Percentiles rank a stretch among this genome's conserved stretches.
phyloP scores from a whole-genome alignment of 805 yeast species.

The Hanseniaspora lindneri region DNA sequence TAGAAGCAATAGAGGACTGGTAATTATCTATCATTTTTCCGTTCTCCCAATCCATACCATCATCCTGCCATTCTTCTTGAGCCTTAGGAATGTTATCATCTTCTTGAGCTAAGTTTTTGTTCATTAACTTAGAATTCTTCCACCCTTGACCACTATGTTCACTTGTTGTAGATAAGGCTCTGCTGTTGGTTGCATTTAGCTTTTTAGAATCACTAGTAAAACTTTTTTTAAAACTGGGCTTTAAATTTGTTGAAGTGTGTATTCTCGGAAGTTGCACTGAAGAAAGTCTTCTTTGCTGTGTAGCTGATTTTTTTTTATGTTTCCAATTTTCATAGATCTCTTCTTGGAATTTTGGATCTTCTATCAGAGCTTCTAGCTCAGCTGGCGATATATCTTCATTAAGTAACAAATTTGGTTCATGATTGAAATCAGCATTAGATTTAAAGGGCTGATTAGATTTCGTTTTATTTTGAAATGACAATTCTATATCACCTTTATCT shows the following conservation, averaged over 20 bases:
- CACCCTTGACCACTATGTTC: too few relatives aligned
- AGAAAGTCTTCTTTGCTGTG: not conserved
- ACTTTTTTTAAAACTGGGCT: not conserved
- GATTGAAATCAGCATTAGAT: not conserved
- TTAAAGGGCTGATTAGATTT: too few relatives aligned
- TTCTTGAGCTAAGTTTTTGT: too few relatives aligned
- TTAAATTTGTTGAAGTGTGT: not conserved
- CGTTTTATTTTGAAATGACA: not conserved
- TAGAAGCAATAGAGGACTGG: not conserved
- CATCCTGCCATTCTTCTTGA: conserved; percentile 1
- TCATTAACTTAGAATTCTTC: too few relatives aligned
- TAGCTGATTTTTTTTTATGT: not conserved
- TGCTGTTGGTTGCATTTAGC: not conserved
- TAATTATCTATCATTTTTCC: conserved; percentile 2
- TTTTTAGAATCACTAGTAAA: not conserved
- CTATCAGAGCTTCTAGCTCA: conserved; percentile 9
- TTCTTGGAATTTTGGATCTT: conserved; percentile 18
- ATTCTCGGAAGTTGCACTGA: not conserved
- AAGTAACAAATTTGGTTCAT: not conserved
- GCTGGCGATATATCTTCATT: not conserved
- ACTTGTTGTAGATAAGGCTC: not conserved
- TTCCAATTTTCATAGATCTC: conserved; percentile 16
- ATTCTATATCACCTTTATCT: not conserved
- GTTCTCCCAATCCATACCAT: conserved; percentile 16
- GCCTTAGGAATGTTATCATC: not conserved